Conservation (phyloP, 2,329 filamentous ascomycete species). For the Nemania sp. region DNA sequence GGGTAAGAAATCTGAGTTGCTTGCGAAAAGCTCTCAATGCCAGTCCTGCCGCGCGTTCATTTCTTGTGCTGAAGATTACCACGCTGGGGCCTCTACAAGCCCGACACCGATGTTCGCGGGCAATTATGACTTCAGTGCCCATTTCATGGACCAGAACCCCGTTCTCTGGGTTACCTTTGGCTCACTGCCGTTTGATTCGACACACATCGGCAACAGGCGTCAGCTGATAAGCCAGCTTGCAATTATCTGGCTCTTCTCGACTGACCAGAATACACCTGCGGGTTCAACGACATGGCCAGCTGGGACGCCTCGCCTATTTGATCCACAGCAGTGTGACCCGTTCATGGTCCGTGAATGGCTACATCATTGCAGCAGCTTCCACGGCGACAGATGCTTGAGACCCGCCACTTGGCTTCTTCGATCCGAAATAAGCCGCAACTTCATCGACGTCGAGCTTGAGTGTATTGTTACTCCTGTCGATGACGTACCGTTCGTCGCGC, state of each 20-base stretch:
- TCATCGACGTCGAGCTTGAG: constrained; percentile 8
- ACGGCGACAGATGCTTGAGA: constrained; percentile 5
- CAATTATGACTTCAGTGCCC: constrained; percentile 13
- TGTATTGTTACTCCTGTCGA: constrained; percentile 8
- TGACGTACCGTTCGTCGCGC: constrained; percentile 10
- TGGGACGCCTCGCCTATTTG: constrained; percentile 9
- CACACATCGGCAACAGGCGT: not conserved
- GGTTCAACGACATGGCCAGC: constrained; percentile 3
- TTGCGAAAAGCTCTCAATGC: constrained; percentile 2
- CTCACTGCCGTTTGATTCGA: not conserved
- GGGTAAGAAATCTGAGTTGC: constrained; percentile 11
- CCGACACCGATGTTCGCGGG: not conserved
- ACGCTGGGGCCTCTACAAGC: not conserved
- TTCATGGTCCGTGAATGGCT: constrained; percentile 6
- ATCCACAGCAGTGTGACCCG: constrained; percentile 7
- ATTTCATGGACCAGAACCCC: constrained; percentile 5
- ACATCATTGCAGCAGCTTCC: not conserved
- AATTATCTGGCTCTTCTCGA: constrained; percentile 2
- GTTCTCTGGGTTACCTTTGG: constrained; percentile 7
- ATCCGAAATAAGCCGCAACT: not conserved
- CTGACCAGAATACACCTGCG: not conserved
- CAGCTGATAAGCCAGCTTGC: not conserved
- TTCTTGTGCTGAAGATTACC: constrained; percentile 10
- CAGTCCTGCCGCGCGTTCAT: constrained; percentile 2
- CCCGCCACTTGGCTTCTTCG: constrained; percentile 1